phyloP scores from a whole-genome alignment of 441 rosid species.

The Populus hybrid region DNA sequence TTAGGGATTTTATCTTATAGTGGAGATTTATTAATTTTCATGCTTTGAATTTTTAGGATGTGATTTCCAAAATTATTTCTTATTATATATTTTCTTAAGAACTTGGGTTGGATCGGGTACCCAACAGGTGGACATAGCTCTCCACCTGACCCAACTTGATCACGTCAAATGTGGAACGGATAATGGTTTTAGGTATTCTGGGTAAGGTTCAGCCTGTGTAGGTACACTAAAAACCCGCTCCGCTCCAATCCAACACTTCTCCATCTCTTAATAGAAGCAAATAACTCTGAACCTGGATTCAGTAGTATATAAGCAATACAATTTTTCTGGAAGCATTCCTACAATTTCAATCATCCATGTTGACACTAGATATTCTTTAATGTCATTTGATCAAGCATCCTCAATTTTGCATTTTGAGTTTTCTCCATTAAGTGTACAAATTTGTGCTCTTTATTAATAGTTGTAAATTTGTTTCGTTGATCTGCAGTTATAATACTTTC shows the following conservation, averaged over 20 bases:
- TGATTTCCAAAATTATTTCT: too few relatives aligned
- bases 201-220: background rate
- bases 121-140: background rate
- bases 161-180: background rate
- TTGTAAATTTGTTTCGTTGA: background rate
- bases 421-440: background rate
- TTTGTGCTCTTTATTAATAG: background rate
- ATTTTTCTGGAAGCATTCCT: background rate
- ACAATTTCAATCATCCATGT: background rate
- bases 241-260: background rate
- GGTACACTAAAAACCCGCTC: background rate
- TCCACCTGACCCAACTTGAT: background rate
- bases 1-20: too few relatives aligned
- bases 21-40: too few relatives aligned
- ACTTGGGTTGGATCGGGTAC: too few relatives aligned
- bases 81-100: too few relatives aligned
- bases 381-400: background rate
- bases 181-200: background rate
- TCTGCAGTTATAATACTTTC: slow-evolving; percentile 84
- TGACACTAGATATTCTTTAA: background rate
- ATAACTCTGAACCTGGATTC: background rate
- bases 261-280: background rate
- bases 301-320: background rate
- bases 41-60: too few relatives aligned
- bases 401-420: background rate